Conservation (phyloP, 768 basidiomycete species). For the Holtermannia corniformis region DNA sequence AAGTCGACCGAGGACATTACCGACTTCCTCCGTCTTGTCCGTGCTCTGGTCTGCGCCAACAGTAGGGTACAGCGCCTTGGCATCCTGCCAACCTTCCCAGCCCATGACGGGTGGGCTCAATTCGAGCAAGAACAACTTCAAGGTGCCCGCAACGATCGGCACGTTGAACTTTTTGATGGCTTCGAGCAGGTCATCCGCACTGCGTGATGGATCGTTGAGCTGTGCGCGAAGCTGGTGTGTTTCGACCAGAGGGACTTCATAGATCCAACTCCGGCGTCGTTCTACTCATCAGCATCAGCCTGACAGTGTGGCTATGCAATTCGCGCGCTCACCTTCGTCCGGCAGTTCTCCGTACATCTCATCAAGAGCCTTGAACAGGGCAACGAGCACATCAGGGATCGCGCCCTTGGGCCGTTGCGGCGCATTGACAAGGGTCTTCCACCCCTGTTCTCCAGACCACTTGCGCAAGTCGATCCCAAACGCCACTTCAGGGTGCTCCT, state of each 20-base stretch:
- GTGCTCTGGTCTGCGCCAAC: conserved; percentile 54
- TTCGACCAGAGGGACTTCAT: conserved; percentile 69
- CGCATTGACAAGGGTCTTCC: conserved; percentile 45
- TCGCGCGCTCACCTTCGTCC: conserved; percentile 52
- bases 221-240: conserved; percentile 78
- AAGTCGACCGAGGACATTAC: conserved; percentile 55
- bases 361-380: conserved; percentile 56
- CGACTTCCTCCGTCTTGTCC: conserved; percentile 48
- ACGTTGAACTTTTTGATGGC: conserved; percentile 68
- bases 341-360: conserved; percentile 56
- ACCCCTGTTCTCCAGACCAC: conserved; percentile 75
- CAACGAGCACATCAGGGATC: conserved; percentile 64
- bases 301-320: neutral
- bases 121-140: conserved; percentile 89
- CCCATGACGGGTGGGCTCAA: conserved; percentile 73
- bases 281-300: conserved; percentile 46
- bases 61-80: conserved; percentile 73
- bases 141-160: conserved; percentile 70
- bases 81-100: conserved; percentile 87
- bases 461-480: conserved; percentile 86
- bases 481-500: conserved; percentile 69
- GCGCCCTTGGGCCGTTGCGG: conserved; percentile 46
- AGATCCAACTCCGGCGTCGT: conserved; percentile 85
- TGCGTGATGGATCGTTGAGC: conserved; percentile 55
- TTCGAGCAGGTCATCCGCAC: conserved; percentile 44